phyloP scores from a whole-genome alignment of 495 filamentous ascomycete species.

The Bacidia rubella region DNA sequence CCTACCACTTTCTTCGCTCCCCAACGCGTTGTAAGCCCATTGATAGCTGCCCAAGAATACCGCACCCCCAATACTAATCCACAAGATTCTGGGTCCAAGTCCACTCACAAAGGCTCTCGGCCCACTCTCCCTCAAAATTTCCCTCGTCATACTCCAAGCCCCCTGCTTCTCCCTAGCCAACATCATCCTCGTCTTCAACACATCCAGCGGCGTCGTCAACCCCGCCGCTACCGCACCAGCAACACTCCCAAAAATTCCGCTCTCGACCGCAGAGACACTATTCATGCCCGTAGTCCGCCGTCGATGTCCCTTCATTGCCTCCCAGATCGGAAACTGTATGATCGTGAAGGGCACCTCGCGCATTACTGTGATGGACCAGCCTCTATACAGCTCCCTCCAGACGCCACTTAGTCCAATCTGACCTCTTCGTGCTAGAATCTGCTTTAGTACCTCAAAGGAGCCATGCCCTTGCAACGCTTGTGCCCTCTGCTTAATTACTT shows the following conservation, averaged over 20 bases:
- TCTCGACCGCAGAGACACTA: slow-evolving; percentile 57
- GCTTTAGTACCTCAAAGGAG: slow-evolving; percentile 46
- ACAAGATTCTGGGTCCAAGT: slow-evolving; percentile 75
- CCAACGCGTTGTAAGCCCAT: slow-evolving; percentile 65
- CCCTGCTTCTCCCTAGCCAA: slow-evolving; percentile 49
- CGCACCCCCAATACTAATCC: slow-evolving; percentile 88
- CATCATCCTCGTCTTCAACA: slow-evolving; percentile 96
- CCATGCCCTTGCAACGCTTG: slow-evolving; percentile 63
- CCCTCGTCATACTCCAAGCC: slow-evolving; percentile 43
- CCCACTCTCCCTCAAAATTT: slow-evolving; percentile 59
- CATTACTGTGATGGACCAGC: slow-evolving; percentile 81
- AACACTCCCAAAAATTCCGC: slow-evolving; percentile 71
- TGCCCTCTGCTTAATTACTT: slow-evolving; percentile 92
- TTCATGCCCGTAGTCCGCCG: slow-evolving; percentile 10
- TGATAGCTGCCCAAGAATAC: slow-evolving; percentile 96
- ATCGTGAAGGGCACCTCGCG: slow-evolving; percentile 95
- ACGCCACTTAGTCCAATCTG: slow-evolving; percentile 40
- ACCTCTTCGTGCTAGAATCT: slow-evolving; percentile 48
- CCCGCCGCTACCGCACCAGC: slow-evolving; percentile 78
- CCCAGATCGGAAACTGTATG: slow-evolving; percentile 95
- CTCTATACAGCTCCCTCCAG: slow-evolving; percentile 75
- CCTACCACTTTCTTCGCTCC: too few relatives aligned
- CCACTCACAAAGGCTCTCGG: slow-evolving; percentile 72
- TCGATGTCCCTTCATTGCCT: slow-evolving; percentile 58
- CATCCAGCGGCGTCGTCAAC: slow-evolving; percentile 85